A percentile compares a stretch with the other conserved stretches of the same genome.
Evolutionary conservation across 805 yeast species (phyloP).

Genomic region (Kuraishia molischiana): DNA sequence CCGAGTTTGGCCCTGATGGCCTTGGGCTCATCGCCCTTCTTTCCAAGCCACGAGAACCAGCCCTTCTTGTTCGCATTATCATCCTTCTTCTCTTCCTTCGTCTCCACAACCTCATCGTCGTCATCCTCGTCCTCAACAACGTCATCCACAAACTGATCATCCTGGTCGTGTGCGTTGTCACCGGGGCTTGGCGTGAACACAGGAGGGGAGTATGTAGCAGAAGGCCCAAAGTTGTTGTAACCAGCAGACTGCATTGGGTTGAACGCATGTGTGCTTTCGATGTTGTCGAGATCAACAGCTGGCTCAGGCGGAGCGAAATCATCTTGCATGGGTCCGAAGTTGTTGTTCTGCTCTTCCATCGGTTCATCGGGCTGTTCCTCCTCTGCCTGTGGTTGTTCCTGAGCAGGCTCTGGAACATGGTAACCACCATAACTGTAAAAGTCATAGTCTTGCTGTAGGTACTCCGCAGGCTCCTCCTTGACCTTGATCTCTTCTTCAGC

Average conservation of each 20-base stretch:
- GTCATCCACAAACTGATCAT: conserved; percentile 38
- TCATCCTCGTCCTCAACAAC: conserved; percentile 32
- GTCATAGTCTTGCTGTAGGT: conserved; percentile 11
- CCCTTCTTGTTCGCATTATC: conserved; percentile 13
- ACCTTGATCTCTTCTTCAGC: neutral
- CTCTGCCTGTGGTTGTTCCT: neutral
- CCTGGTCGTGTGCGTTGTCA: conserved; percentile 19
- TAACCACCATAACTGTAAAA: conserved; percentile 23
- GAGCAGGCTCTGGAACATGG: conserved; percentile 11
- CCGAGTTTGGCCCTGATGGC: conserved; percentile 83
- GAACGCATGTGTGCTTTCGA: neutral
- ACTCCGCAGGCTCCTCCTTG: neutral
- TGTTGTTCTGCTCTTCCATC: conserved; percentile 3
- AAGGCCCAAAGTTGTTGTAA: neutral
- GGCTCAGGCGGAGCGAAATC: conserved; percentile 1
- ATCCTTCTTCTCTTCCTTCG: conserved; percentile 14
- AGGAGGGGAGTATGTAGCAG: neutral
- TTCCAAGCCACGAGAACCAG: conserved; percentile 58
- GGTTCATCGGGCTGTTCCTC: neutral
- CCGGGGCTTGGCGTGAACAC: conserved; percentile 4
- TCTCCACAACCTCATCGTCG: conserved; percentile 15
- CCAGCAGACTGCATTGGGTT: neutral
- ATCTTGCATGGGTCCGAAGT: conserved; percentile 5
- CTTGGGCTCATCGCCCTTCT: conserved; percentile 56
- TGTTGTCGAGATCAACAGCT: neutral